Evolutionary conservation across 108 stramenopile species (phyloP).

Genomic region (Phaeodactylum tricornutum): DNA sequence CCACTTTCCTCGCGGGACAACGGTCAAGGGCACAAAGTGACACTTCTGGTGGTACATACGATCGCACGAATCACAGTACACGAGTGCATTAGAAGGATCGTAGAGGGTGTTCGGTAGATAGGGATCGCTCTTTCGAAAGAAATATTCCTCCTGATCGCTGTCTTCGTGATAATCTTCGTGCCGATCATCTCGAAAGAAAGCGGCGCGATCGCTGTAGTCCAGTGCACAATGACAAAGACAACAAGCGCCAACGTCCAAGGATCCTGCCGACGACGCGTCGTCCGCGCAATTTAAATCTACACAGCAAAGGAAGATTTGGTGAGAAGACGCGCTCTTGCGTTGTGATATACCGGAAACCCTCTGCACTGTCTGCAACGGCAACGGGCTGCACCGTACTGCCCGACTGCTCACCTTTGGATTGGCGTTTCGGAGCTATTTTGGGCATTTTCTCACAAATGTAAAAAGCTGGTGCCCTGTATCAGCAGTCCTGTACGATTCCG

Average conservation of each 20-base stretch:
- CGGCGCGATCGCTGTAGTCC: slow-evolving; percentile 56
- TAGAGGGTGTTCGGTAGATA: slow-evolving; percentile 47
- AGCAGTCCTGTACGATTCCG: no score
- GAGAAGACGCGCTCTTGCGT: no score
- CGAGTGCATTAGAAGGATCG: slow-evolving; percentile 65
- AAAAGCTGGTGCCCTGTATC: no score
- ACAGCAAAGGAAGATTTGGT: no score
- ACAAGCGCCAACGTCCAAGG: slow-evolving; percentile 47
- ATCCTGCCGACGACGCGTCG: no score
- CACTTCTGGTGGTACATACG: slow-evolving; percentile 82
- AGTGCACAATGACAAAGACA: slow-evolving; percentile 73
- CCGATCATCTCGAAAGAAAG: slow-evolving; percentile 44
- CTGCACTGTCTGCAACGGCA: no score
- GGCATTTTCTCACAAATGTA: no score
- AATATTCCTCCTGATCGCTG: slow-evolving; percentile 23
- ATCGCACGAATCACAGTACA: slow-evolving; percentile 74
- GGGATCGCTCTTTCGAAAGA: slow-evolving; percentile 26
- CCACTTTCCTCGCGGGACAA: slow-evolving; percentile 64
- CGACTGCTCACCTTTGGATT: no score
- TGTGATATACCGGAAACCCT: no score
- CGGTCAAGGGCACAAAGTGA: slow-evolving; percentile 76
- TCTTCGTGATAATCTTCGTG: slow-evolving; percentile 11
- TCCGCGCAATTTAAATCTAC: no score
- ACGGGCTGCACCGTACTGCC: no score
- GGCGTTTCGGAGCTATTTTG: no score